These are phyloP conservation scores for Alternaria sp. DNA, from an alignment of 2,329 filamentous ascomycete genomes.

Conservation along the genomic window DNA sequence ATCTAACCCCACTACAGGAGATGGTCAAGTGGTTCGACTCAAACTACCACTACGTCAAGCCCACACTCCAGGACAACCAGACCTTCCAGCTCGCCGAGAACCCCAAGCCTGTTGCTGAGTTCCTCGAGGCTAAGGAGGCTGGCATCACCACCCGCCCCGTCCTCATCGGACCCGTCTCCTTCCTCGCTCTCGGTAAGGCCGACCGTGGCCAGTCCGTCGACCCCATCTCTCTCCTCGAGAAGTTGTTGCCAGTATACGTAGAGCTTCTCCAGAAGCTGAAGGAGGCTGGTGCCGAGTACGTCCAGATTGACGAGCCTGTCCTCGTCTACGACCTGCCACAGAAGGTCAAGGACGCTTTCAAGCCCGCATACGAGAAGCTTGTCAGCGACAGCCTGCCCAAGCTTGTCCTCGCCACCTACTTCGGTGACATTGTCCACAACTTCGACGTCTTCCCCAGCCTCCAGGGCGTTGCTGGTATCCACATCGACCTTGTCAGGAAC, in stretches of 20 bases:
- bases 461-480: slow-evolving; percentile 80
- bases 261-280: slow-evolving; percentile 94
- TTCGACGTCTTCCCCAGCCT: slow-evolving; percentile 83
- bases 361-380: slow-evolving; percentile 94
- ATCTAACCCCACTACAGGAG: slow-evolving; percentile 64
- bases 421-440: slow-evolving; percentile 99
- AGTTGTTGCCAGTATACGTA: slow-evolving; percentile 93
- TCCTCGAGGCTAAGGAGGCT: slow-evolving; percentile 97
- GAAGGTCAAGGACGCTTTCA: slow-evolving; percentile 96
- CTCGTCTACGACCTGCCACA: slow-evolving; percentile 92
- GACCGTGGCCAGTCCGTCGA: slow-evolving; percentile 93
- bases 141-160: slow-evolving; percentile 93
- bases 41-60: slow-evolving; percentile 99
- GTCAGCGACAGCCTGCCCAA: slow-evolving; percentile 83
- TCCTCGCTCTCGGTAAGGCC: slow-evolving; percentile 97
- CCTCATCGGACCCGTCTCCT: slow-evolving; percentile 93
- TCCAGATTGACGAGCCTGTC: slow-evolving; percentile 98
- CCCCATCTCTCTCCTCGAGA: slow-evolving; percentile 92
- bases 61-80: slow-evolving; percentile 96
- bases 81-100: slow-evolving; percentile 86
- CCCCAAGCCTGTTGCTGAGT: slow-evolving; percentile 94
- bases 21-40: slow-evolving; percentile 99
- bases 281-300: slow-evolving; percentile 92
- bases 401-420: slow-evolving; percentile 94
- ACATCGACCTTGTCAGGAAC: slow-evolving; percentile 97